Conservation (phyloP, 176 grass and related monocot genomes). For the Aegilops tauschii region DNA sequence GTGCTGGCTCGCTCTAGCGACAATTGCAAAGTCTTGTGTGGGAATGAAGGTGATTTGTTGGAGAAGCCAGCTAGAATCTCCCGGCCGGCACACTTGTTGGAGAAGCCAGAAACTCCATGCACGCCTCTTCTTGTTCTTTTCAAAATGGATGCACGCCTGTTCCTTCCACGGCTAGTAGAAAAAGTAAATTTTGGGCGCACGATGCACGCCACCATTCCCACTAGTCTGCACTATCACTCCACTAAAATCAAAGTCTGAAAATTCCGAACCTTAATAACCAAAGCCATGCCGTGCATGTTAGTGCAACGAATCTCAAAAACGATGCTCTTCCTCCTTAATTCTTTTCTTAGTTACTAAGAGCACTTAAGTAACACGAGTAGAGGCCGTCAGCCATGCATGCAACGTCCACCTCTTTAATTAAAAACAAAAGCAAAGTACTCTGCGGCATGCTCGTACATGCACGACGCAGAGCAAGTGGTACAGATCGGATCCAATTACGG, state of each 20-base stretch:
- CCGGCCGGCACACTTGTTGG: no score
- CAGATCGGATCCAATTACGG: neutral
- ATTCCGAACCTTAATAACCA: neutral
- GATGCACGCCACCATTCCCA: neutral
- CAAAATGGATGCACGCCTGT: no score
- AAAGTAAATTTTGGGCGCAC: no score
- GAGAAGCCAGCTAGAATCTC: no score
- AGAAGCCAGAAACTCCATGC: no score
- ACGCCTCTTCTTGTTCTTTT: no score
- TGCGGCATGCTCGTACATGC: neutral
- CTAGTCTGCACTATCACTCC: neutral
- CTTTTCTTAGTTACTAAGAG: neutral
- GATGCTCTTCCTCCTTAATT: neutral
- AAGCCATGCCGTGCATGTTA: no score
- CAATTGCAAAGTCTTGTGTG: no score
- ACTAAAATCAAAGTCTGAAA: neutral
- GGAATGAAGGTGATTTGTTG: no score
- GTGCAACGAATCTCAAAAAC: neutral
- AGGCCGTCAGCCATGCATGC: no score
- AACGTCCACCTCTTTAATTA: neutral
- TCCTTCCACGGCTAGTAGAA: no score
- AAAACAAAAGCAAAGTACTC: neutral
- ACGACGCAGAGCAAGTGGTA: neutral
- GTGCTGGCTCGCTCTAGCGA: no score
- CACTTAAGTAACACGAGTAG: neutral